Conservation (phyloP, 2,329 filamentous ascomycete species). For the Xylogone sp. region DNA sequence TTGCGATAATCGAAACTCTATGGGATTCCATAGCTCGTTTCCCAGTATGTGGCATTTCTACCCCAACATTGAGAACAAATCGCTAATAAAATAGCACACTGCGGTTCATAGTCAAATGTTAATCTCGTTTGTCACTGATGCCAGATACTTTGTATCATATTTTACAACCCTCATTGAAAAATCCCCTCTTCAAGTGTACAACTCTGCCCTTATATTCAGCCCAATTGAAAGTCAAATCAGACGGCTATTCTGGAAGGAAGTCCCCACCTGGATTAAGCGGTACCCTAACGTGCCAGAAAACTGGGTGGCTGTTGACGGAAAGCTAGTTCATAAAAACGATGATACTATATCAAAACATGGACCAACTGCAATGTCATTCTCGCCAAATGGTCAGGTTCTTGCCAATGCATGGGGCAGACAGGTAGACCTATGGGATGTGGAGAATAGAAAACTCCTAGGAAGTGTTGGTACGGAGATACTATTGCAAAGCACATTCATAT, state of each 20-base stretch:
- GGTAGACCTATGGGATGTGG: too few relatives aligned
- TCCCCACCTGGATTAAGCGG: constrained; percentile 12
- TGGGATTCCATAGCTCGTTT: background rate
- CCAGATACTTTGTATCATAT: constrained; percentile 14
- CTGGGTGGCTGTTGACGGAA: constrained; percentile 12
- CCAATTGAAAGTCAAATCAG: constrained; percentile 17
- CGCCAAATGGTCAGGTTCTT: too few relatives aligned
- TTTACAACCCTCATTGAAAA: constrained; percentile 6
- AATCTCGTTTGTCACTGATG: constrained; percentile 12
- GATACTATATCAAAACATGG: too few relatives aligned
- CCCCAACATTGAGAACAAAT: background rate
- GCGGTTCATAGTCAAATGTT: constrained; percentile 1
- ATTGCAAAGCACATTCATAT: too few relatives aligned
- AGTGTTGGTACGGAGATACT: too few relatives aligned
- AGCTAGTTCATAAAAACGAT: too few relatives aligned
- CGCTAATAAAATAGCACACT: background rate
- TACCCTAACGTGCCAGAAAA: constrained; percentile 8
- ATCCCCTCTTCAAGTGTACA: constrained; percentile 22
- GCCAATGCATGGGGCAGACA: too few relatives aligned
- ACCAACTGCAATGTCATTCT: too few relatives aligned
- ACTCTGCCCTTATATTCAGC: constrained; percentile 18
- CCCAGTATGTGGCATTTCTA: too few relatives aligned
- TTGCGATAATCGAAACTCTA: background rate
- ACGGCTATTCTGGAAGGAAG: constrained; percentile 9
- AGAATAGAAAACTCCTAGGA: too few relatives aligned